phyloP scores from a whole-genome alignment of 2,329 filamentous ascomycete genomes.

The Blumeria graminis region DNA sequence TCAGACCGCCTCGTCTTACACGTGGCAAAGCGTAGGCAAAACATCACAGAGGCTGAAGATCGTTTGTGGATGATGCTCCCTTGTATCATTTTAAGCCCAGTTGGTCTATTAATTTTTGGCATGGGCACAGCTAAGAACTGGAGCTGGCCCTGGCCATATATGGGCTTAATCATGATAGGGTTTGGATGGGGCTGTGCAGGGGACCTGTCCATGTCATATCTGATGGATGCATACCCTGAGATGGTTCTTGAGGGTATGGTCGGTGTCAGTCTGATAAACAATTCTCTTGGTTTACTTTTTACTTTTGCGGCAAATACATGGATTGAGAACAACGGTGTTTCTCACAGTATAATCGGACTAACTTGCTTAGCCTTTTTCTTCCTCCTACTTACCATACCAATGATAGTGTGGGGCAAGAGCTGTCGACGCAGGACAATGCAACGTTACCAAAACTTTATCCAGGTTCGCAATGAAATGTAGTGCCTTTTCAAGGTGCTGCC shows the following conservation, averaged over 20 bases:
- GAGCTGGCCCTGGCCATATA: slow-evolving; percentile 28
- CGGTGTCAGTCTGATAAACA: slow-evolving; percentile 31
- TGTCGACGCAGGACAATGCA: slow-evolving; percentile 23
- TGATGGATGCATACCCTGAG: slow-evolving; percentile 30
- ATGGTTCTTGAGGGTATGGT: slow-evolving; percentile 35
- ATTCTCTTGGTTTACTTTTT: slow-evolving; percentile 27
- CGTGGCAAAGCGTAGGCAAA: slow-evolving; percentile 14
- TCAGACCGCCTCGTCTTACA: slow-evolving; percentile 30
- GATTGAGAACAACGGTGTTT: slow-evolving; percentile 22
- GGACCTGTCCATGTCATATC: slow-evolving; percentile 28
- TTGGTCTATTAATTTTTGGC: slow-evolving; percentile 20
- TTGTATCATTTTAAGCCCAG: slow-evolving; percentile 15
- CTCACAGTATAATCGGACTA: slow-evolving; percentile 26
- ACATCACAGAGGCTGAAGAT: slow-evolving; percentile 19
- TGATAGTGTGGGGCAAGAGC: slow-evolving; percentile 28
- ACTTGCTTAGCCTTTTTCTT: slow-evolving; percentile 26
- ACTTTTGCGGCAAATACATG: slow-evolving; percentile 26
- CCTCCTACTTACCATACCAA: slow-evolving; percentile 25
- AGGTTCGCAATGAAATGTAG: slow-evolving; percentile 19
- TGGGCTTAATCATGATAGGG: slow-evolving; percentile 31
- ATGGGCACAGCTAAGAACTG: slow-evolving; percentile 20
- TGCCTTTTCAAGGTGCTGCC: too few species aligned
- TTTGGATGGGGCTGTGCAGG: slow-evolving; percentile 35
- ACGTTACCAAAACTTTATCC: slow-evolving; percentile 23
- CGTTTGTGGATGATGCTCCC: slow-evolving; percentile 16